Evolutionary conservation across 2,329 filamentous ascomycete genomes (phyloP).

Genomic region (Geosmithia morbida): DNA sequence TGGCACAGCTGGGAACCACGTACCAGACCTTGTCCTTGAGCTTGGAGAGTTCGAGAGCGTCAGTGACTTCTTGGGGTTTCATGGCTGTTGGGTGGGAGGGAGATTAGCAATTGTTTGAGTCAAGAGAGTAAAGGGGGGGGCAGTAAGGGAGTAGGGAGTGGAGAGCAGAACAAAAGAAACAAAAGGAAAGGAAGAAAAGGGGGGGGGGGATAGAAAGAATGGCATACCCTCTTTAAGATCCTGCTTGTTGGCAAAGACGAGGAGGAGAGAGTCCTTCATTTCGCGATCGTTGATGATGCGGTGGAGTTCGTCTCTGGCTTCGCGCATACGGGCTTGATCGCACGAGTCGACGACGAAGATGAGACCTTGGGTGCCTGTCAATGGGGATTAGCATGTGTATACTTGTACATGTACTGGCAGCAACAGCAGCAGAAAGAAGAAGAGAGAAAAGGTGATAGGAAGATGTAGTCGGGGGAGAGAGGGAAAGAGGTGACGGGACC

Average conservation of each 20-base stretch:
- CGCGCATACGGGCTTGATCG: conserved; percentile 80
- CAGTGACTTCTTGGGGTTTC: conserved; percentile 67
- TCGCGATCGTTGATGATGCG: conserved; percentile 96
- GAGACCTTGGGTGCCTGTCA: conserved; percentile 77
- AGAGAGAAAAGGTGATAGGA: no score
- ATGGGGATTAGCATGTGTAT: neutral
- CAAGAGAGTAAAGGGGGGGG: neutral
- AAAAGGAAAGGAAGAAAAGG: conserved; percentile 4
- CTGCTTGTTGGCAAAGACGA: conserved; percentile 99
- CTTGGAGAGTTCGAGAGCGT: conserved; percentile 60
- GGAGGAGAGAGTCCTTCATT: conserved; percentile 86
- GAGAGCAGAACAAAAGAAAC: neutral
- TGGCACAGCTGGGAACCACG: conserved; percentile 71
- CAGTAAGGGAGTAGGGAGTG: neutral
- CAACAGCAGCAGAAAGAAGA: neutral
- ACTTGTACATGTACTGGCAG: neutral
- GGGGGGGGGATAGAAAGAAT: neutral
- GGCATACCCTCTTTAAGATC: conserved; percentile 66
- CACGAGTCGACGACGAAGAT: conserved; percentile 98
- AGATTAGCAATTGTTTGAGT: neutral
- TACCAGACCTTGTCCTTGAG: conserved; percentile 78
- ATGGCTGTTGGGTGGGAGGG: conserved; percentile 38
- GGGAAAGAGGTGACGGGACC: conserved; percentile 10
- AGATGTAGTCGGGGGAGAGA: neutral
- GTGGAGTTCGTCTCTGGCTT: conserved; percentile 86